Evolutionary conservation across 805 yeast species (phyloP).

Genomic region (Cyberlindnera maclurae): DNA sequence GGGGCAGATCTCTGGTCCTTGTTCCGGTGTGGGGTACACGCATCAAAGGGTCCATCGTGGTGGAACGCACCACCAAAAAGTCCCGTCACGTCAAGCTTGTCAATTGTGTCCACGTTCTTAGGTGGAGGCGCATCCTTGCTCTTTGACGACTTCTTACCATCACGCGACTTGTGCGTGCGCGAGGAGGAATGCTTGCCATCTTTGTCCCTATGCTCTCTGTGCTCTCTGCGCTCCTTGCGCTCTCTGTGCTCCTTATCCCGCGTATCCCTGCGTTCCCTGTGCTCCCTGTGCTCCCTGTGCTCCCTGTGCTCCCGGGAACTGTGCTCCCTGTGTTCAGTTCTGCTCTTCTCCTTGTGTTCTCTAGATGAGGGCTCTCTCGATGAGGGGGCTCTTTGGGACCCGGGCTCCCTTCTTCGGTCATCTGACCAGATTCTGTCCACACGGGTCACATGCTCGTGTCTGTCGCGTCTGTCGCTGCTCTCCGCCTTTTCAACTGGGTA

Average conservation of each 20-base stretch:
- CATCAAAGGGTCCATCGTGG: slow-evolving; percentile 99
- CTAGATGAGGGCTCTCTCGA: neutral
- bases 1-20: slow-evolving; percentile 74
- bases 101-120: slow-evolving; percentile 85
- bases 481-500: slow-evolving; percentile 47
- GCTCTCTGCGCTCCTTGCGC: slow-evolving; percentile 6
- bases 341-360: too few species aligned
- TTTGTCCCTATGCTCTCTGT: slow-evolving; percentile 7
- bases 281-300: slow-evolving; percentile 12
- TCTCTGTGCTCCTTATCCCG: slow-evolving; percentile 1
- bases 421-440: slow-evolving; percentile 15
- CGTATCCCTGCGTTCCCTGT: slow-evolving; percentile 10
- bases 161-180: slow-evolving; percentile 2
- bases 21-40: slow-evolving; percentile 95
- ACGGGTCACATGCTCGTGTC: slow-evolving; percentile 3
- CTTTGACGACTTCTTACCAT: slow-evolving; percentile 15
- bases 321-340: slow-evolving; percentile 4
- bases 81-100: slow-evolving; percentile 92
- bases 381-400: neutral
- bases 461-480: slow-evolving; percentile 8
- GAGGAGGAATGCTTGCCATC: slow-evolving; percentile 9
- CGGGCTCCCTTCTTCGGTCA: neutral
- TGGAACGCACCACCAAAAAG: slow-evolving; percentile 92
- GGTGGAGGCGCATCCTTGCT: slow-evolving; percentile 44
- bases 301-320: slow-evolving; percentile 11